Conservation (phyloP, 169 alveolate species). For the Theileria sp. region DNA sequence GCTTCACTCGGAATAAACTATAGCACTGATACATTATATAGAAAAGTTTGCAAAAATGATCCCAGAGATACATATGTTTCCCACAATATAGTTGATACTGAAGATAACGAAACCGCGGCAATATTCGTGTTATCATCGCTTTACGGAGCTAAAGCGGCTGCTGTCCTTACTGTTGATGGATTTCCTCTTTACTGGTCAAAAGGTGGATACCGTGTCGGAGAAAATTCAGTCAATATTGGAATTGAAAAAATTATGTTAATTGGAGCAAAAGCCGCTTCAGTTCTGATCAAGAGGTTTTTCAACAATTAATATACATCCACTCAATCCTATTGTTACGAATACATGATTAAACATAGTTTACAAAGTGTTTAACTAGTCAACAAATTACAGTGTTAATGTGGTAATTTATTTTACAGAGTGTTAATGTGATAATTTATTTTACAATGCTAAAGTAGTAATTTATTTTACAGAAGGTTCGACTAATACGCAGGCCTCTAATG, state of each 20-base stretch:
- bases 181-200: neutral
- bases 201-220: neutral
- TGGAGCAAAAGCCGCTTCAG: neutral
- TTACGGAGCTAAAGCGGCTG: constrained; percentile 14
- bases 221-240: neutral
- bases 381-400: neutral
- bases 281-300: neutral
- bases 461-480: neutral
- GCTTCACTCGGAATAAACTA: neutral
- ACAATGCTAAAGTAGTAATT: neutral
- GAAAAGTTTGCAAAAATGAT: neutral
- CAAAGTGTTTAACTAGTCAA: no score
- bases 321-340: neutral
- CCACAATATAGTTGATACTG: neutral
- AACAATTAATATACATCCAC: neutral
- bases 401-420: neutral
- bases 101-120: neutral
- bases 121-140: constrained; percentile 5
- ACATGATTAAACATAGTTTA: neutral
- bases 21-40: neutral
- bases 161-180: constrained; percentile 5
- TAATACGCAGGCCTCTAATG: constrained; percentile 3
- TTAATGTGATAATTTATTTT: neutral
- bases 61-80: neutral
- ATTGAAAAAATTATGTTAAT: neutral